Conservation (phyloP, 768 basidiomycete genomes). For the Rhizopogon roseolus region DNA sequence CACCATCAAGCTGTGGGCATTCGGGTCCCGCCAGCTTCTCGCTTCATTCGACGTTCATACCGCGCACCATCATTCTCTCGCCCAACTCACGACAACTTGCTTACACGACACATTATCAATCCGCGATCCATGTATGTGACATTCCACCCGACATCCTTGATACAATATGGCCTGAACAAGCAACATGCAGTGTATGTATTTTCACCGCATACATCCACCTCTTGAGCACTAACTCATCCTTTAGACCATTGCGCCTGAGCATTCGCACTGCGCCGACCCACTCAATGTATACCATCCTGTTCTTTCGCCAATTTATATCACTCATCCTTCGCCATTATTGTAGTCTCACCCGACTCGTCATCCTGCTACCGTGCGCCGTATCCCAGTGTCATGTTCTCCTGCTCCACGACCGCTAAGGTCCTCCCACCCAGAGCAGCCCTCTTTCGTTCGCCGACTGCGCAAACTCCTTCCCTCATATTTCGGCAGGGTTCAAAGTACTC, state of each 20-base stretch:
- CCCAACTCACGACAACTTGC: not conserved
- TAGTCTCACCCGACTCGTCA: not conserved
- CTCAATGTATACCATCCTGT: not conserved
- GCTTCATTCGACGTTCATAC: not conserved
- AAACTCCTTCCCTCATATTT: no score
- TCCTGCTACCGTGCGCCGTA: not conserved
- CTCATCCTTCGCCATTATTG: no score
- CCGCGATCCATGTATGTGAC: not conserved
- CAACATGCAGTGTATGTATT: not conserved
- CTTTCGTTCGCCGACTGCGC: no score
- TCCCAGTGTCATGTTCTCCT: no score
- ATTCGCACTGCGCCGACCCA: not conserved
- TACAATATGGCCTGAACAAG: not conserved
- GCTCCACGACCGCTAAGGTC: not conserved
- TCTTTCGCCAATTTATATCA: no score
- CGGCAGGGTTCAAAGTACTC: no score
- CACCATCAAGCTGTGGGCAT: no score
- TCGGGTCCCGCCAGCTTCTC: no score
- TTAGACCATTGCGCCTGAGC: not conserved
- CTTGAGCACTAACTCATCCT: not conserved
- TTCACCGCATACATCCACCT: not conserved
- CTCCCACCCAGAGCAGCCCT: no score
- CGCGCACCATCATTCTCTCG: not conserved
- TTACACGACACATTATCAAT: not conserved
- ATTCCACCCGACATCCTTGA: not conserved